Conservation (phyloP, 352 stramenopile genomes). For the Pythium phragmiticola region DNA sequence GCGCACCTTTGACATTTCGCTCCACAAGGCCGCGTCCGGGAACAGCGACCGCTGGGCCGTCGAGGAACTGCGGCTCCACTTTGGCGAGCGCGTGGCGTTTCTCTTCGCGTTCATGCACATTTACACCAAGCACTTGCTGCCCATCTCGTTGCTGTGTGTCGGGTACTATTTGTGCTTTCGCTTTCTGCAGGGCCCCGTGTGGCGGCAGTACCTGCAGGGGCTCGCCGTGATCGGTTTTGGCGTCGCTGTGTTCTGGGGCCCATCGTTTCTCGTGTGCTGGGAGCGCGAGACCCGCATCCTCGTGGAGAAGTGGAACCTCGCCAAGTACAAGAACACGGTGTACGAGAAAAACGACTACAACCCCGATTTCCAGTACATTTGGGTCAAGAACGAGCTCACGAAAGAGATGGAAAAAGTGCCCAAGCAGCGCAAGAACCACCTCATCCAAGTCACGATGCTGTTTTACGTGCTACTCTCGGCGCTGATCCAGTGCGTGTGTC, state of each 20-base stretch:
- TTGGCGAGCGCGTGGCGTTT: conserved; percentile 87
- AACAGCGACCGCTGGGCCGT: conserved; percentile 87
- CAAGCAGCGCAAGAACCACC: conserved; percentile 80
- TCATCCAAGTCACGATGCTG: conserved; percentile 86
- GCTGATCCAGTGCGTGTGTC: conserved; percentile 75
- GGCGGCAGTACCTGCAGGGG: conserved; percentile 73
- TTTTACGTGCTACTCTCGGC: conserved; percentile 77
- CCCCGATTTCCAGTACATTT: conserved; percentile 82
- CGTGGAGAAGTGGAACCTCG: conserved; percentile 87
- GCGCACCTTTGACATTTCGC: conserved; percentile 70
- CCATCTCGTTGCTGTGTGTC: conserved; percentile 58
- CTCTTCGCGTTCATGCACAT: conserved; percentile 90
- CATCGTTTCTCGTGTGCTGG: conserved; percentile 83
- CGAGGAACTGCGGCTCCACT: conserved; percentile 84
- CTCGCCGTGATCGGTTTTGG: conserved; percentile 65
- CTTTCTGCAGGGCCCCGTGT: conserved; percentile 52
- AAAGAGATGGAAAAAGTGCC: conserved; percentile 89
- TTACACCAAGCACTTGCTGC: conserved; percentile 85
- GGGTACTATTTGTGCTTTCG: conserved; percentile 81
- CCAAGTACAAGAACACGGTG: conserved; percentile 88
- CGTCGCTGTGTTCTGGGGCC: conserved; percentile 80
- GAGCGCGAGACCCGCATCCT: conserved; percentile 84
- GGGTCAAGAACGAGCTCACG: conserved; percentile 83
- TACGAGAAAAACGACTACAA: conserved; percentile 89
- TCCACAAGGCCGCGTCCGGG: conserved; percentile 62